These are phyloP conservation scores for Glycyrrhiza uralensis DNA, from an alignment of 306 rosid genomes.

Conservation along the genomic window DNA sequence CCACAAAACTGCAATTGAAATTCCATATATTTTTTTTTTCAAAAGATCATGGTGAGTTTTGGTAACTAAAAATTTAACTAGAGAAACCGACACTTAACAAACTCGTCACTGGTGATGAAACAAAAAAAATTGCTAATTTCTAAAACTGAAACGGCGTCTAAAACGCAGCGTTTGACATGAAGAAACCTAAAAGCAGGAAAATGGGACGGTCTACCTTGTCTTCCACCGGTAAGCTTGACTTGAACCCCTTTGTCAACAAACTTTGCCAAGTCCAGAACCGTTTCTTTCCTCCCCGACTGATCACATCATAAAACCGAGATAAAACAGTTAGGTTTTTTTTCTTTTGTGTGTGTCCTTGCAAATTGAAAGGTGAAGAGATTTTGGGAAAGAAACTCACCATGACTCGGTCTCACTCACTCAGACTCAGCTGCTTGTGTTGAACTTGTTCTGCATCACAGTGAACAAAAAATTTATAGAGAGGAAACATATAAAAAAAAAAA, in stretches of 20 bases:
- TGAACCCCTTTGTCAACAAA: conserved; percentile 90
- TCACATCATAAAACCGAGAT: neutral
- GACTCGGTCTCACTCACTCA: neutral
- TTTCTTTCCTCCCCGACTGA: conserved; percentile 80
- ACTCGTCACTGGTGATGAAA: neutral
- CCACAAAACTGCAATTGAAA: neutral
- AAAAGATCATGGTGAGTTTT: too few species aligned
- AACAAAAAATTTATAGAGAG: neutral
- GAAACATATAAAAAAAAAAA: too few species aligned
- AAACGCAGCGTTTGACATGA: neutral
- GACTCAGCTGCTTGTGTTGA: neutral
- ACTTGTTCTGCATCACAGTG: neutral
- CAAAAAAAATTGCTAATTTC: neutral
- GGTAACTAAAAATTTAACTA: neutral
- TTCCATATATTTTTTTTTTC: too few species aligned
- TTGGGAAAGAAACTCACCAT: conserved; percentile 33
- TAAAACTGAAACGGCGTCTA: neutral
- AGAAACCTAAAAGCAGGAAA: neutral
- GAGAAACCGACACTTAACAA: neutral
- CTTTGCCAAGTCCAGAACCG: conserved; percentile 81
- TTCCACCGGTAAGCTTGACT: conserved; percentile 86
- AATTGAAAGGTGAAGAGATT: neutral
- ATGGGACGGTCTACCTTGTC: conserved; percentile 61
- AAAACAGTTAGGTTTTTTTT: neutral
- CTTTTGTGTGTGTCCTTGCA: neutral